Evolutionary conservation across 2,329 filamentous ascomycete species (phyloP), one percentile per base, ranked within the genome.

Genomic region (Trichoderma simmonsii): DNA sequence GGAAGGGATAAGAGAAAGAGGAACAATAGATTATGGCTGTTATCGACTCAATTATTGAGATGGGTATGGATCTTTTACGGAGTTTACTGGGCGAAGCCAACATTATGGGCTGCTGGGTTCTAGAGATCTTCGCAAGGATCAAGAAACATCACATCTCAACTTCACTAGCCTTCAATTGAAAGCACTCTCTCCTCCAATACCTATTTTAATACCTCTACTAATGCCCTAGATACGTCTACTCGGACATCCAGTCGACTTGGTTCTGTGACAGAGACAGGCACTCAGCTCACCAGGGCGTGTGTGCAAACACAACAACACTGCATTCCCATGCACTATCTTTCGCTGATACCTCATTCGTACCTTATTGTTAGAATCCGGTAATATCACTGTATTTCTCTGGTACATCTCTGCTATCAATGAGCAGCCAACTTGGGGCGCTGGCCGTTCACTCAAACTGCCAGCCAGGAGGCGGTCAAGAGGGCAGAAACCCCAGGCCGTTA

Each of bases 261-360:
- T 21, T 12, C 8, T 48, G 43, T 48, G n/a, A 12, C 4, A 21
- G 18, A 48, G 8, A 2, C 43, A 6, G 8, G 0, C 4, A 12
- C 18, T 6, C 18, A 48, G n/a, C n/a, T 2, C 43, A 48, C 6
- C n/a, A 6, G 4, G 4, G 43, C 4, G n/a, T 48, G 43, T 51
- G 8, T 11, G n/a, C n/a, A 21, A 51, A 12, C 43, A 51, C 3
- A 3, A 21, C n/a, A 51, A 51, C 21, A 6, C 1, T 21, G 0
- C 21, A 21, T 21, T 51, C 9, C 43, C 43, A 48, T 3, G n/a
- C 4, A 48, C 3, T 6, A 1, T 3, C n/a, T 2, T 11, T 48
- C 4, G 9, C 0, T 48, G 1, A 11, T 0, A 11, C 21, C 18
- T 3, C 4, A 48, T 48, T 11, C 8, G 3, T 3, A 2, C 36